Conservation (phyloP, 2,329 filamentous ascomycete genomes). For the Botrytis galanthina region DNA sequence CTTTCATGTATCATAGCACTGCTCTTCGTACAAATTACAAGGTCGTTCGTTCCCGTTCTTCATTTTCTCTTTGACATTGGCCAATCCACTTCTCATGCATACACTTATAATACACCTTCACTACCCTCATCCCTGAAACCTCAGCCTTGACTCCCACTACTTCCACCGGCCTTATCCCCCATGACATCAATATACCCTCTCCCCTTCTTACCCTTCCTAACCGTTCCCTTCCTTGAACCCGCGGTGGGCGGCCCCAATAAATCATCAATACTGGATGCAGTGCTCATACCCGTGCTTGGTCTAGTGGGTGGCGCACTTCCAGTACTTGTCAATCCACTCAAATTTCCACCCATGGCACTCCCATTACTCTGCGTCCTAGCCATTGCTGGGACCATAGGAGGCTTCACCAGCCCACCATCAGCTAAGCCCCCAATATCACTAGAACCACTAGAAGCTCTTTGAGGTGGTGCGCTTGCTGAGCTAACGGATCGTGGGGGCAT, state of each 20-base stretch:
- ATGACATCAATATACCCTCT: conserved; percentile 95
- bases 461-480: conserved; percentile 19
- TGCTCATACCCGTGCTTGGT: conserved; percentile 79
- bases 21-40: background rate
- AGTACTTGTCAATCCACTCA: conserved; percentile 1
- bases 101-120: conserved; percentile 11
- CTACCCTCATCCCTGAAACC: background rate
- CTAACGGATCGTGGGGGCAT: conserved; percentile 12
- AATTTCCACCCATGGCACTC: conserved; percentile 1
- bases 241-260: conserved; percentile 72
- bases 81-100: background rate
- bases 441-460: conserved; percentile 13
- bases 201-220: conserved; percentile 72
- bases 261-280: conserved; percentile 93
- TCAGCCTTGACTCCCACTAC: background rate
- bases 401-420: conserved; percentile 1
- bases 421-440: background rate
- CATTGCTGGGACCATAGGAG: conserved; percentile 2
- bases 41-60: background rate
- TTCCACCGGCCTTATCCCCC: conserved; percentile 44
- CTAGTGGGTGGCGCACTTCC: conserved; percentile 47
- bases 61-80: background rate
- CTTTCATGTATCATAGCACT: background rate
- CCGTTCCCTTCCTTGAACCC: conserved; percentile 58
- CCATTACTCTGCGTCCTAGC: conserved; percentile 10